Percentiles rank a stretch among this genome's conserved stretches.
phyloP scores from a whole-genome alignment of 2,329 filamentous ascomycete species.

The Metarhizium rileyi region DNA sequence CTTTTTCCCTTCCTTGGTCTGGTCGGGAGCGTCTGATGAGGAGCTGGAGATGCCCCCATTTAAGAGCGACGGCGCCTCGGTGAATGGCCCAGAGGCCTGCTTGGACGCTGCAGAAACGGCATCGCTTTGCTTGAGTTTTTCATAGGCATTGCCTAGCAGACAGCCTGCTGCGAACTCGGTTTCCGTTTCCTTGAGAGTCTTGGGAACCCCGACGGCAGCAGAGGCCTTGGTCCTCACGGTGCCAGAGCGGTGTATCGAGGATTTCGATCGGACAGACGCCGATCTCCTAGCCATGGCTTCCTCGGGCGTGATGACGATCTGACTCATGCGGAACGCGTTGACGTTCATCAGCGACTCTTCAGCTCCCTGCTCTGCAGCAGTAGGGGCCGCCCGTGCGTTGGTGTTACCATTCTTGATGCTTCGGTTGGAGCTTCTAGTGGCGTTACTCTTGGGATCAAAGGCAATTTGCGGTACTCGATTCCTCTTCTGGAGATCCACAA shows the following conservation, averaged over 20 bases:
- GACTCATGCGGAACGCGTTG: conserved; percentile 9
- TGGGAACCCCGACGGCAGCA: neutral
- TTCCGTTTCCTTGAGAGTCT: conserved; percentile 11
- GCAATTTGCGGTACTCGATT: conserved; percentile 13
- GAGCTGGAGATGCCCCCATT: conserved; percentile 27
- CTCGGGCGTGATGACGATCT: conserved; percentile 1
- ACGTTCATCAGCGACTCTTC: conserved; percentile 11
- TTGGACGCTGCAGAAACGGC: conserved; percentile 22
- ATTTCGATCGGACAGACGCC: neutral
- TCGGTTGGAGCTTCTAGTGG: neutral
- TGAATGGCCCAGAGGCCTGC: conserved; percentile 34
- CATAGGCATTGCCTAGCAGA: conserved; percentile 40
- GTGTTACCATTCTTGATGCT: conserved; percentile 2
- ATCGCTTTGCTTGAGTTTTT: conserved; percentile 33
- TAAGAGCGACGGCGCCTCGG: conserved; percentile 46
- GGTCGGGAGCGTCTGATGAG: conserved; percentile 10
- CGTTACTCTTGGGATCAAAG: neutral
- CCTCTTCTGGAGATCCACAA: conserved; percentile 39
- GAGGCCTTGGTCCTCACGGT: neutral
- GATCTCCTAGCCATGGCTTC: neutral
- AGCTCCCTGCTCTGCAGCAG: neutral
- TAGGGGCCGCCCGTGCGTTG: neutral
- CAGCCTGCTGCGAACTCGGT: conserved; percentile 40
- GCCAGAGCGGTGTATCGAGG: neutral
- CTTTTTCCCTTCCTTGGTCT: conserved; percentile 9